Evolutionary conservation across 2,329 filamentous ascomycete species (phyloP).

Genomic region (Talaromyces sp.): DNA sequence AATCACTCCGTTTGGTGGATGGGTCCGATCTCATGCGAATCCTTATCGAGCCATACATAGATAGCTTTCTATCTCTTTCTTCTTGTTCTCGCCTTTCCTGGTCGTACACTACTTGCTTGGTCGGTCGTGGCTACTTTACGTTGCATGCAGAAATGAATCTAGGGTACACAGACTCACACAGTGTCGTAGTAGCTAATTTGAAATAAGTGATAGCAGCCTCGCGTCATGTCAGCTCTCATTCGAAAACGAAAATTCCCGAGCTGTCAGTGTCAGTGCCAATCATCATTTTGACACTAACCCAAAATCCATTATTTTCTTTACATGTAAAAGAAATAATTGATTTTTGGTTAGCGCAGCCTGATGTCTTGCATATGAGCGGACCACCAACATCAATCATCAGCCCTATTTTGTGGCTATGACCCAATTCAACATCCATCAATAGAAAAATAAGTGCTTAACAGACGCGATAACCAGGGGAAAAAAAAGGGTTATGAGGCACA

Average conservation of each 20-base stretch:
- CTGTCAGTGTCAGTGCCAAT: background rate
- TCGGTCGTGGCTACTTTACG: slow-evolving; percentile 5
- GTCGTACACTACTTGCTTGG: background rate
- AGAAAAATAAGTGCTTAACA: background rate
- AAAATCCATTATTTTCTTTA: background rate
- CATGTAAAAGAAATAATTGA: background rate
- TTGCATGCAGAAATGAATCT: slow-evolving; percentile 14
- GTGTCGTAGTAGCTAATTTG: slow-evolving; percentile 4
- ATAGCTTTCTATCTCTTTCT: background rate
- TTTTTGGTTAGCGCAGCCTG: background rate
- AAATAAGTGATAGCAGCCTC: background rate
- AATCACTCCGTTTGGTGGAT: background rate
- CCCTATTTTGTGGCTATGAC: background rate
- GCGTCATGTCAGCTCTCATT: background rate
- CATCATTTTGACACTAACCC: background rate
- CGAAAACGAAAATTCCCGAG: background rate
- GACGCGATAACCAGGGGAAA: background rate
- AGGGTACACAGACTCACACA: slow-evolving; percentile 17
- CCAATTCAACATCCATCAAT: background rate
- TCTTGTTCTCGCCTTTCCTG: background rate
- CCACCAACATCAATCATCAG: background rate
- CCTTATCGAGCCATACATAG: background rate
- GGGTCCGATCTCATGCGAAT: background rate
- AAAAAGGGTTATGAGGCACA: background rate
- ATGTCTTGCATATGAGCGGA: background rate